These are phyloP conservation scores for Exophiala sideris DNA, from an alignment of 2,329 filamentous ascomycete genomes.

Conservation along the genomic window DNA sequence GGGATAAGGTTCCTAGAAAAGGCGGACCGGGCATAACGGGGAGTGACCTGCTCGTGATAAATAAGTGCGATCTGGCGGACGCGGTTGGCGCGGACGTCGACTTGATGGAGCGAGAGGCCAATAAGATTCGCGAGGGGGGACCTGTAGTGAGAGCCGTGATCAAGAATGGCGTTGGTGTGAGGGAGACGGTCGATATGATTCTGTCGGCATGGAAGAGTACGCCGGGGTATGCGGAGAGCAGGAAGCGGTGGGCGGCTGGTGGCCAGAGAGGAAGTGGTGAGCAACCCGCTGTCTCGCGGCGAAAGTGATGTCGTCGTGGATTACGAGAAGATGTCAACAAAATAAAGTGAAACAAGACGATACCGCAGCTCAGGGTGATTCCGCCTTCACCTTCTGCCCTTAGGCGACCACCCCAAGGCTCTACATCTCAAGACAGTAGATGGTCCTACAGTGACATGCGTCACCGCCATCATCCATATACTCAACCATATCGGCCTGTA, in stretches of 20 bases:
- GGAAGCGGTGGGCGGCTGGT: slow-evolving; percentile 44
- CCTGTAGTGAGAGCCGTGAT: slow-evolving; percentile 96
- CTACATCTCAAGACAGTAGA: too few relatives aligned
- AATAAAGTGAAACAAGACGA: background rate
- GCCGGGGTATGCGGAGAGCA: slow-evolving; percentile 59
- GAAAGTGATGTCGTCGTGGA: slow-evolving; percentile 3
- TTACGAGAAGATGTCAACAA: background rate
- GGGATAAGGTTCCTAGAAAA: slow-evolving; percentile 94
- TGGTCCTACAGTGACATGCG: too few relatives aligned
- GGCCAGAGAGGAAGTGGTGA: slow-evolving; percentile 33
- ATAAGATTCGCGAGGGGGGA: slow-evolving; percentile 92
- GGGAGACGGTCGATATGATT: slow-evolving; percentile 84
- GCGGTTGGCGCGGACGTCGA: slow-evolving; percentile 82
- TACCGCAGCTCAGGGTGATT: background rate
- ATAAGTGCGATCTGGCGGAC: slow-evolving; percentile 94
- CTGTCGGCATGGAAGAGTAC: slow-evolving; percentile 89
- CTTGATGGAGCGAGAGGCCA: slow-evolving; percentile 92
- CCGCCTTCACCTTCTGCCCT: too few relatives aligned
- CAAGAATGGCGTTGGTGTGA: slow-evolving; percentile 82
- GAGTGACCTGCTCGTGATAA: slow-evolving; percentile 87
- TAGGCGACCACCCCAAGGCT: too few relatives aligned
- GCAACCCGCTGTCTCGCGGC: slow-evolving; percentile 19
- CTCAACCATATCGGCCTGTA: background rate
- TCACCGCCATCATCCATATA: background rate
- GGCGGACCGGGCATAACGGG: slow-evolving; percentile 96